Evolutionary conservation across 2,329 filamentous ascomycete species (phyloP).

Genomic region (Phyllosticta citribraziliensis): DNA sequence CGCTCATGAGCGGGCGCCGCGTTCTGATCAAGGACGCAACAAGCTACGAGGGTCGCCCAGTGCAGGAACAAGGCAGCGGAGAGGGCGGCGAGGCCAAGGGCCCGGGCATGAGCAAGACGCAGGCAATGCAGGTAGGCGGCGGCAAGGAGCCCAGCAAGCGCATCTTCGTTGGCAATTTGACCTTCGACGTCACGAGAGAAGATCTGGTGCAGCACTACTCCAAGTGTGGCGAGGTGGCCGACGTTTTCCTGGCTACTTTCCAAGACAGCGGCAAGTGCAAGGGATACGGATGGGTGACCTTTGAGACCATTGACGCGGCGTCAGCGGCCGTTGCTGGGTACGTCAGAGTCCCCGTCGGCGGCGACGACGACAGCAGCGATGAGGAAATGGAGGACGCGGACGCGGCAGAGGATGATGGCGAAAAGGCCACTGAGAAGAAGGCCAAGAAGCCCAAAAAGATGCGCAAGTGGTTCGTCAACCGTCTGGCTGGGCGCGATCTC

Average conservation of each 20-base stretch:
- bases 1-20: conserved; percentile 62
- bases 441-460: conserved; percentile 38
- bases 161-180: conserved; percentile 65
- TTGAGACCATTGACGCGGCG: conserved; percentile 67
- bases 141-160: conserved; percentile 61
- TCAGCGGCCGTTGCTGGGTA: conserved; percentile 73
- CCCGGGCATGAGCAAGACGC: conserved; percentile 1
- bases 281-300: conserved; percentile 92
- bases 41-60: conserved; percentile 80
- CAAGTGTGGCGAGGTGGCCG: conserved; percentile 73
- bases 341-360: conserved; percentile 57
- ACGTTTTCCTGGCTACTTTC: conserved; percentile 86
- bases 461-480: conserved; percentile 72
- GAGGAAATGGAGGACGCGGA: conserved; percentile 41
- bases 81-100: conserved; percentile 13
- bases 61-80: conserved; percentile 44
- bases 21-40: conserved; percentile 90
- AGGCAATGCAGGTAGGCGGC: conserved; percentile 13
- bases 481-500: conserved; percentile 66
- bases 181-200: conserved; percentile 55
- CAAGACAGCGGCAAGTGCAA: conserved; percentile 97
- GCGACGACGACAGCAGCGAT: conserved; percentile 40
- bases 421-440: conserved; percentile 22
- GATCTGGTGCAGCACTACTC: conserved; percentile 71
- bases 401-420: conserved; percentile 40